Conservation (phyloP, 2,329 filamentous ascomycete species). For the Scedosporium dehoogii region DNA sequence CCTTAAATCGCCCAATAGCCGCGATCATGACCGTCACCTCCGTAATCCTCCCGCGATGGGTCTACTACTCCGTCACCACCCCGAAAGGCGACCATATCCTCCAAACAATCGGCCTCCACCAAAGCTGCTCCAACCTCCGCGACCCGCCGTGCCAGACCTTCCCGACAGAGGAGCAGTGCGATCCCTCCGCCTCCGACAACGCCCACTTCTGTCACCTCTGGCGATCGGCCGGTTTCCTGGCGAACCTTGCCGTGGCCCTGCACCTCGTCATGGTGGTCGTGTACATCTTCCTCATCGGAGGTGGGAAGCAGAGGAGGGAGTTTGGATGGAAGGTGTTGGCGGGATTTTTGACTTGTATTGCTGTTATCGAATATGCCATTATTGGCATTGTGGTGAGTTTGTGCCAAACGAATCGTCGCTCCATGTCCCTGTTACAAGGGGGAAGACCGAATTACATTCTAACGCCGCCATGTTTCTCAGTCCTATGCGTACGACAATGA, state of each 20-base stretch:
- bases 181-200: constrained; percentile 23
- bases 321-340: constrained; percentile 72
- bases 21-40: constrained; percentile 62
- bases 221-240: constrained; percentile 78
- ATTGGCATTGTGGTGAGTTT: constrained; percentile 71
- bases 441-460: background rate
- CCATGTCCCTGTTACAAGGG: background rate
- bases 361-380: constrained; percentile 60
- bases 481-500: constrained; percentile 78
- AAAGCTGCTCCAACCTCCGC: constrained; percentile 63
- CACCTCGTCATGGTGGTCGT: constrained; percentile 73
- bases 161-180: constrained; percentile 58
- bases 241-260: constrained; percentile 73
- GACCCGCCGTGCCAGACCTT: constrained; percentile 46
- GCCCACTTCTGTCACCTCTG: constrained; percentile 86
- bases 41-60: constrained; percentile 62
- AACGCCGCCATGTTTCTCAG: constrained; percentile 30
- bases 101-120: constrained; percentile 68
- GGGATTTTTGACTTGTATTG: constrained; percentile 54
- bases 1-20: constrained; percentile 31
- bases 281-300: constrained; percentile 66
- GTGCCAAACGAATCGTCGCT: background rate
- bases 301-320: constrained; percentile 71
- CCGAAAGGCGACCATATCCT: constrained; percentile 35
- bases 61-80: constrained; percentile 49